Base-by-base conservation (phyloP, 805 yeast genomes). In the Danielia reshetovae region DNA sequence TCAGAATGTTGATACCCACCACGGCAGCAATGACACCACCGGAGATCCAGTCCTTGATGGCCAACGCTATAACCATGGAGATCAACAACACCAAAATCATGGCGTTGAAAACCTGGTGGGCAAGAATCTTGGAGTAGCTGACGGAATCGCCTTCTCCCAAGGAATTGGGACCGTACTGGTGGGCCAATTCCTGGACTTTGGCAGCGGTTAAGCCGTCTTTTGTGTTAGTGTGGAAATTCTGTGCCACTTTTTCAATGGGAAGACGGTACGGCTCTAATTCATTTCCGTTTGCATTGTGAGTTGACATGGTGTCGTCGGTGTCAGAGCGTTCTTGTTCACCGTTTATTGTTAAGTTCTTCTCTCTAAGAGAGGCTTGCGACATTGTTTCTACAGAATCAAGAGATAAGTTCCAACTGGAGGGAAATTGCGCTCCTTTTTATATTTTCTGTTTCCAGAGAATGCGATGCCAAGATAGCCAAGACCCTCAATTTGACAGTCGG, bases 21-120 rank as follows among this genome's bases (percentile, higher is more conserved):
- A 84, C 89, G 30, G 74, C 80, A 1, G 75, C 78, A 52, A 83
- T 80, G 22, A 84, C 90, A 35, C 90, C 93, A 31, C 88, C 93
- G 7, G 86, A 78, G 44, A 83, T 84, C 82, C 85, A 83, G 55
- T 84, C 90, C 38, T 69, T 67, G 44, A 84, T 80, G 14, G 82
- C 88, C 31, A 82, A 68, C 4, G 89, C 79, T 33, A 83, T 80
- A 14, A 77, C 56, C 83, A 79, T 75, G 12, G 86, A 76, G 24
- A 81, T 79, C 34, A 82, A 59, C 44, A 82, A 65, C 7, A 83
- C 90, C 43, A 83, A 58, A 32, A 82, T 78, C 93, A 83, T 83
- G 30, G 93, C 90, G 52, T 83, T 83, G 55, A 78, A 78, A 2
- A 78, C 64, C 48, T 83, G 93, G 43, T 80, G 81, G 26, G 81